Percentiles rank a stretch among this genome's conserved stretches.
Conservation (phyloP, 345 rosid genomes). For the Lenwebbia sp. region DNA sequence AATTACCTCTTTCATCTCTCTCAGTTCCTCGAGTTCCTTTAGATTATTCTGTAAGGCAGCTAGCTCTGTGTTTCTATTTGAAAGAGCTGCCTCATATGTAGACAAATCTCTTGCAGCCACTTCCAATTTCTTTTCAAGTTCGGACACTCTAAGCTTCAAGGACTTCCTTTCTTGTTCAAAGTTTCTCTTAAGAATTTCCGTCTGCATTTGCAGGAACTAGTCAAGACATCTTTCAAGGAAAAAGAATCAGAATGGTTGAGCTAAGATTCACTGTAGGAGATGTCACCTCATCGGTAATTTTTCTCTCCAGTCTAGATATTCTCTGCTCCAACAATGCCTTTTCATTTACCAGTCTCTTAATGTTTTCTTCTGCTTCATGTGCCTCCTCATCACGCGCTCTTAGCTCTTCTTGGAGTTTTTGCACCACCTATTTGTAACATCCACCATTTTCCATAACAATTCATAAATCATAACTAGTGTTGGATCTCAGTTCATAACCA, state of each 20-base stretch:
- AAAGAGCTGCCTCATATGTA: slow-evolving; percentile 40
- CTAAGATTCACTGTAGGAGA: not conserved
- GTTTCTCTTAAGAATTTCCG: slow-evolving; percentile 36
- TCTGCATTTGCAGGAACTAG: slow-evolving; percentile 22
- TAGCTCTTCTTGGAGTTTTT: slow-evolving; percentile 58
- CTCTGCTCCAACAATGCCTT: slow-evolving; percentile 51
- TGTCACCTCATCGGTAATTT: slow-evolving; percentile 65
- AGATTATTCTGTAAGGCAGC: slow-evolving; percentile 45
- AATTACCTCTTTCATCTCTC: slow-evolving; percentile 92
- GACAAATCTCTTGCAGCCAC: slow-evolving; percentile 38
- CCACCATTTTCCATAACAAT: slow-evolving; percentile 4
- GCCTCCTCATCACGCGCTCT: slow-evolving; percentile 48
- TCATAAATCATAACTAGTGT: not conserved
- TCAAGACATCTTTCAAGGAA: not conserved
- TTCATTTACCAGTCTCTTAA: slow-evolving; percentile 40
- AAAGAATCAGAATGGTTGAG: not conserved
- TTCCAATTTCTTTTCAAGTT: slow-evolving; percentile 64
- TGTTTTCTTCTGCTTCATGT: slow-evolving; percentile 38
- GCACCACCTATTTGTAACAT: slow-evolving; percentile 24
- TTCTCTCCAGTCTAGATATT: slow-evolving; percentile 46
- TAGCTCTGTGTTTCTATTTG: slow-evolving; percentile 40
- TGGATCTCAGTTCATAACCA: not conserved
- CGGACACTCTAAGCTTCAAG: slow-evolving; percentile 45
- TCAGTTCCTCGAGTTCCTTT: slow-evolving; percentile 82
- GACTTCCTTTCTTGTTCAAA: slow-evolving; percentile 58